These are phyloP conservation scores for Wickerhamomyces subpelliculosus DNA, from an alignment of 805 yeast genomes.

Conservation along the genomic window DNA sequence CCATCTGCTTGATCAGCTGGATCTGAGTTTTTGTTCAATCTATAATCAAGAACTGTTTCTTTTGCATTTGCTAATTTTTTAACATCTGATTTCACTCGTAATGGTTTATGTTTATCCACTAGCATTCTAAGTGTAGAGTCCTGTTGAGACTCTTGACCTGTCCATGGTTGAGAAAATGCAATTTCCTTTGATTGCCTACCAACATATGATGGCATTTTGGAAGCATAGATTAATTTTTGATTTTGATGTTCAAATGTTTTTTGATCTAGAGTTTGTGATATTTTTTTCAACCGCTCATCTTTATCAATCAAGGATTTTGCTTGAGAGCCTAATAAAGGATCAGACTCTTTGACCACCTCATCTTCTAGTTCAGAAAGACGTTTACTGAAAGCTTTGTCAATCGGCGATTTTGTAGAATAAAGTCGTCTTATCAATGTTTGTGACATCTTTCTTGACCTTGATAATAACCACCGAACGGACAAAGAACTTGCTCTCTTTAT, in stretches of 20 bases:
- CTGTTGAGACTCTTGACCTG: constrained; percentile 40
- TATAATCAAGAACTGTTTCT: constrained; percentile 61
- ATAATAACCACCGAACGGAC: no score
- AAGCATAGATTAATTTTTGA: constrained; percentile 33
- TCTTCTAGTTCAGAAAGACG: constrained; percentile 21
- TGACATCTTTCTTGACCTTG: no score
- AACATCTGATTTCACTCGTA: constrained; percentile 20
- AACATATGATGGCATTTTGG: constrained; percentile 38
- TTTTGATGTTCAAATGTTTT: constrained; percentile 30
- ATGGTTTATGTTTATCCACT: constrained; percentile 41
- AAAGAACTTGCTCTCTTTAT: no score
- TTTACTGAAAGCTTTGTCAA: constrained; percentile 18
- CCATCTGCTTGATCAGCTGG: constrained; percentile 35
- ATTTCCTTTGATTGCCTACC: constrained; percentile 37
- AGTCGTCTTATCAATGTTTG: not conserved
- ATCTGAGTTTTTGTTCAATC: constrained; percentile 26
- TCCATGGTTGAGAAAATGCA: constrained; percentile 53
- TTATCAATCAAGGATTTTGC: constrained; percentile 19
- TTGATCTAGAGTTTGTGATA: constrained; percentile 24
- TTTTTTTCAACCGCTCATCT: constrained; percentile 15
- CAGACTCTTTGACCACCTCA: constrained; percentile 16
- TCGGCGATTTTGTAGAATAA: constrained; percentile 3
- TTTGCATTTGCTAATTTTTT: constrained; percentile 50
- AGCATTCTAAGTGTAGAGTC: constrained; percentile 51
- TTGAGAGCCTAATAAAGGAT: constrained; percentile 18